Evolutionary conservation across 805 yeast genomes (phyloP).

Genomic region (Metschnikowia corniflorae): DNA sequence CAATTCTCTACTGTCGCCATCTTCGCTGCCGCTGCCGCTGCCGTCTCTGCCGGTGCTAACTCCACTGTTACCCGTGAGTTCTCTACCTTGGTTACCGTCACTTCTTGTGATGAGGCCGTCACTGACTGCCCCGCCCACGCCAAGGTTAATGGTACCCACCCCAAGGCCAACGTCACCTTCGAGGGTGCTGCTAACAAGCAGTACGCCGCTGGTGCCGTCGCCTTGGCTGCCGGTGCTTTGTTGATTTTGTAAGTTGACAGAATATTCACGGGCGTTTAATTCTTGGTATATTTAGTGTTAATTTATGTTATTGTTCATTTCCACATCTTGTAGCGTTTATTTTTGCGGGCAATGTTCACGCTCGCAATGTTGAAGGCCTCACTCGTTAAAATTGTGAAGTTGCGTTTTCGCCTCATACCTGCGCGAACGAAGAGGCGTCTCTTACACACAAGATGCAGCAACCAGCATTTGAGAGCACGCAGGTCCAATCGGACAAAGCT

Average conservation of each 20-base stretch:
- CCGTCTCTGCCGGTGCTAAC: conserved; percentile 17
- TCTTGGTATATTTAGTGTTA: conserved; percentile 14
- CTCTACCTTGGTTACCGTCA: conserved; percentile 21
- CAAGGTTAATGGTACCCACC: too few relatives aligned
- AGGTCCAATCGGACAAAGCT: too few relatives aligned
- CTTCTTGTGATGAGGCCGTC: conserved; percentile 19
- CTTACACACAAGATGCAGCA: too few relatives aligned
- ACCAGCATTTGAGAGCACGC: too few relatives aligned
- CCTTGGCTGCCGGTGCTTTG: conserved; percentile 25
- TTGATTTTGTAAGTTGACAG: conserved; percentile 27
- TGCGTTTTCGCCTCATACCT: too few relatives aligned
- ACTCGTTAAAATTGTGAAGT: too few relatives aligned
- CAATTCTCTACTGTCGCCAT: conserved; percentile 23
- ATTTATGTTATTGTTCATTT: conserved; percentile 11
- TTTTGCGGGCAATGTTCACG: too few relatives aligned
- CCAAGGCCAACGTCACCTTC: conserved; percentile 19
- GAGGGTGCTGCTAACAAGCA: conserved; percentile 21
- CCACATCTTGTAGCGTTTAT: too few relatives aligned
- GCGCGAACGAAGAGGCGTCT: too few relatives aligned
- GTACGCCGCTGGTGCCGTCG: conserved; percentile 28
- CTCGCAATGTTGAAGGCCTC: too few relatives aligned
- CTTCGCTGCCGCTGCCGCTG: conserved; percentile 20
- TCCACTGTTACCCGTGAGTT: conserved; percentile 13
- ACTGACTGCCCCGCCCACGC: conserved; percentile 21
- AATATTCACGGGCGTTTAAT: conserved; percentile 6